Percentiles rank a stretch among this genome's conserved stretches.
Conservation (phyloP, 2,329 filamentous ascomycete genomes). For the Lizonia empirigonia region DNA sequence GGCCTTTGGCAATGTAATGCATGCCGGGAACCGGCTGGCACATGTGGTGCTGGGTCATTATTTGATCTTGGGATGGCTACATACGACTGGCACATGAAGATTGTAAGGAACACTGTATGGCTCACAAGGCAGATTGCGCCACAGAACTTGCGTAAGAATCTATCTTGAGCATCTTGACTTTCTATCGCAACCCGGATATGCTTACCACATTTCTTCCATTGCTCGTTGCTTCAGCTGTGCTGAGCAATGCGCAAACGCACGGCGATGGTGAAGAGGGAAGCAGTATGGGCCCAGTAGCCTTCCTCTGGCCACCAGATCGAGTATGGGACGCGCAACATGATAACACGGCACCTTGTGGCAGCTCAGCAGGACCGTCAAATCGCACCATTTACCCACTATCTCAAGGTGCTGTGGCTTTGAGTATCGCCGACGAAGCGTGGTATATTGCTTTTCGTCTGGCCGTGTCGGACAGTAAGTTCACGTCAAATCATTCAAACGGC, state of each 20-base stretch:
- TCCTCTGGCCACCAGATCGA: conserved; percentile 66
- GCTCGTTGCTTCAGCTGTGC: conserved; percentile 1
- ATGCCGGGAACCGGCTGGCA: conserved; percentile 10
- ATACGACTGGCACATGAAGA: background rate
- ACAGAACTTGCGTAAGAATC: background rate
- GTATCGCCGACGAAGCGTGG: conserved; percentile 63
- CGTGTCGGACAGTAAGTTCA: conserved; percentile 54
- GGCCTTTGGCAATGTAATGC: conserved; percentile 23
- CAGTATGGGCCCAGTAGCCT: conserved; percentile 62
- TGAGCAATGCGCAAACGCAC: conserved; percentile 29
- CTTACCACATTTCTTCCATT: conserved; percentile 2
- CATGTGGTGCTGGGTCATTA: conserved; percentile 12
- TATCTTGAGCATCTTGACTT: background rate
- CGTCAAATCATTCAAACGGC: background rate
- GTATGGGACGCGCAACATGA: conserved; percentile 61
- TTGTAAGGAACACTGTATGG: background rate
- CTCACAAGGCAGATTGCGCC: conserved; percentile 11
- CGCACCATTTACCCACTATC: conserved; percentile 64
- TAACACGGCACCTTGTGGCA: conserved; percentile 64
- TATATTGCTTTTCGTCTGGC: conserved; percentile 61
- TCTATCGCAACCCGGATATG: conserved; percentile 9
- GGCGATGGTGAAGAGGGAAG: conserved; percentile 37
- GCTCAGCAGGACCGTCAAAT: conserved; percentile 53
- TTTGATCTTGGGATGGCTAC: conserved; percentile 11
- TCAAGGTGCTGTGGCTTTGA: conserved; percentile 61